Base-by-base conservation (phyloP, 352 stramenopile species). In the Pythium diclinum region DNA sequence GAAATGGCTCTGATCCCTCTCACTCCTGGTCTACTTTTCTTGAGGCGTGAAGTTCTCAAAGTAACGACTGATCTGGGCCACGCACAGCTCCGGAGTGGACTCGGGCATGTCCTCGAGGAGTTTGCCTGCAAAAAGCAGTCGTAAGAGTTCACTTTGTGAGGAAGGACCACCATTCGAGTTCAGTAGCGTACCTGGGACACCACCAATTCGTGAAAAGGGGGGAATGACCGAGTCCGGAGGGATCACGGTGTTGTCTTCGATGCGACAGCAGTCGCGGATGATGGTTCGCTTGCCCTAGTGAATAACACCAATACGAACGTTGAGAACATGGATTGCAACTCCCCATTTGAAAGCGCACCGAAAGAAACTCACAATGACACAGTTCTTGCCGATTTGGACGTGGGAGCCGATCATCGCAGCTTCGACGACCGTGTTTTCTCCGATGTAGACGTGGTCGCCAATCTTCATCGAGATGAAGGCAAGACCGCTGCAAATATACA, bases 391-490 rank as follows among this genome's bases (percentile, higher is more conserved):
- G 59, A 96, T 93, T 65, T 91, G 79, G 38, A 93, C 85, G 61
- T 79, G 86, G 30, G 81, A 92, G 23, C 88, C 88, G 65, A 96
- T 91, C 75, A 86, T 87, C 17, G 86, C 85, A 33, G 83, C 88
- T 64, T 96, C 86, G 21, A 96, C 80, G 28, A 96, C 78, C 14
- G 78, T 79, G 44, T 81, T 71, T 58, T 88, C 76, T 32, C 82
- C 81, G 61, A 91, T 88, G 67, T 90, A 93, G 33, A 92, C 83
- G 60, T 91, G 76, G 71, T 95, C 81, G 8, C 87, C 85, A 32
- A 95, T 70, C 65, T 89, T 92, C 56, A 93, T 84, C 13, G 85
- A 84, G 48, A 95, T 94, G 66, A 93, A 95, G 36, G 81, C 79
- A 42, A 95, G 44, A 1, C 84, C 81, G 9, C 85, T 92, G 42